phyloP scores from a whole-genome alignment of 2,329 filamentous ascomycete species.

The Colletotrichum scovillei region DNA sequence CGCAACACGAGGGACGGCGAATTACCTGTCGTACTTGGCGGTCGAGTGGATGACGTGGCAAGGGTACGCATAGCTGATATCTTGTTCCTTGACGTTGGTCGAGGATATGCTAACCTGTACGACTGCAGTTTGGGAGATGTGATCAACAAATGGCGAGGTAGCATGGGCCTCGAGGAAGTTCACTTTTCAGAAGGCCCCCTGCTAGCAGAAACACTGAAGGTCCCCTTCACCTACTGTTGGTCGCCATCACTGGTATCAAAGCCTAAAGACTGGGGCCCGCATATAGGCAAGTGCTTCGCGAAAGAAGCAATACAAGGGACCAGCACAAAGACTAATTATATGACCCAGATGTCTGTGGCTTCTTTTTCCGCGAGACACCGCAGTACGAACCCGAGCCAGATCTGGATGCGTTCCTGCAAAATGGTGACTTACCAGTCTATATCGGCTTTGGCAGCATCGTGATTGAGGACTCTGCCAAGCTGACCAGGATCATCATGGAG shows the following conservation, averaged over 20 bases:
- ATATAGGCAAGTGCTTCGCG: background rate
- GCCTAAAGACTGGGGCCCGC: background rate
- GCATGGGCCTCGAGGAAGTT: background rate
- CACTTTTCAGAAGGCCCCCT: background rate
- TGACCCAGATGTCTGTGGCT: background rate
- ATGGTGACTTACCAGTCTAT: background rate
- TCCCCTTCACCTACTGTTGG: background rate
- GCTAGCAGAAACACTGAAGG: background rate
- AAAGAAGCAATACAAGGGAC: background rate
- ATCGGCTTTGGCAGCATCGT: background rate
- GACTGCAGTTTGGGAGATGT: background rate
- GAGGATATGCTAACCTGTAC: too few species aligned
- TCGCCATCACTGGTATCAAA: background rate
- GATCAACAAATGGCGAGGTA: background rate
- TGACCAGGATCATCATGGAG: background rate
- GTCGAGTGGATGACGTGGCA: slow-evolving; percentile 85
- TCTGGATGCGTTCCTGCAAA: background rate
- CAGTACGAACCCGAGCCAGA: background rate
- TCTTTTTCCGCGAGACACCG: background rate
- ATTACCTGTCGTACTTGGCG: slow-evolving; percentile 77
- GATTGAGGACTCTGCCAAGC: background rate
- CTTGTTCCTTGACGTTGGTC: background rate
- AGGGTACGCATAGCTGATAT: slow-evolving; percentile 50
- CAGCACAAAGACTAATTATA: background rate
- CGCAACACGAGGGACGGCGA: slow-evolving; percentile 67